Evolutionary conservation across 2,329 filamentous ascomycete genomes (phyloP).

Genomic region (Paramyrothecium sp.): DNA sequence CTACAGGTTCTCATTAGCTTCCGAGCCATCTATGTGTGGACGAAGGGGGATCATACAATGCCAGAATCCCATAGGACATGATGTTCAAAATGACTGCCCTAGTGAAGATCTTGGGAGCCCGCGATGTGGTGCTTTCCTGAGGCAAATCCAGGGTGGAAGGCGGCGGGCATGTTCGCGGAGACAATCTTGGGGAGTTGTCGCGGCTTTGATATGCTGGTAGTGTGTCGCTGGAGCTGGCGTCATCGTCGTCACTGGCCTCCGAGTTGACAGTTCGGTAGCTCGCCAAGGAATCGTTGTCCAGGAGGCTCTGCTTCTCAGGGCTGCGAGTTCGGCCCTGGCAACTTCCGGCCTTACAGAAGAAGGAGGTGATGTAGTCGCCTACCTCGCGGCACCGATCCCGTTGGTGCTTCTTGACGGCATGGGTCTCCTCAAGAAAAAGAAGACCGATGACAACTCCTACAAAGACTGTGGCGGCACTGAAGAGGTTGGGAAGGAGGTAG

Average conservation of each 20-base stretch:
- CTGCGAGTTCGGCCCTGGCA: slow-evolving; percentile 35
- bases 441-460: slow-evolving; percentile 76
- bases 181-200: slow-evolving; percentile 48
- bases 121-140: not conserved
- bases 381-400: slow-evolving; percentile 75
- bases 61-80: slow-evolving; percentile 84
- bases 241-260: slow-evolving; percentile 6
- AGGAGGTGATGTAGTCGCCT: slow-evolving; percentile 66
- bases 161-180: not conserved
- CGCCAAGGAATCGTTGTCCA: slow-evolving; percentile 60
- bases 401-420: slow-evolving; percentile 74
- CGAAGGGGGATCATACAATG: slow-evolving; percentile 69
- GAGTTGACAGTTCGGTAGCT: slow-evolving; percentile 48
- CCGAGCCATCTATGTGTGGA: too few relatives aligned
- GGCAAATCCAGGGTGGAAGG: not conserved
- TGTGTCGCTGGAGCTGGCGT: slow-evolving; percentile 47
- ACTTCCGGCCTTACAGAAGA: slow-evolving; percentile 30
- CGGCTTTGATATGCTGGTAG: slow-evolving; percentile 68
- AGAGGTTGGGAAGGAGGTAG: slow-evolving; percentile 89
- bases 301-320: slow-evolving; percentile 60
- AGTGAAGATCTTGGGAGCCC: slow-evolving; percentile 65
- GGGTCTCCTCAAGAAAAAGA: slow-evolving; percentile 91
- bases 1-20: slow-evolving; percentile 42
- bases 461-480: slow-evolving; percentile 77
- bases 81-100: slow-evolving; percentile 84